Evolutionary conservation across 257 asterid species (phyloP).

Genomic region (Thymus quinquecostatus): DNA sequence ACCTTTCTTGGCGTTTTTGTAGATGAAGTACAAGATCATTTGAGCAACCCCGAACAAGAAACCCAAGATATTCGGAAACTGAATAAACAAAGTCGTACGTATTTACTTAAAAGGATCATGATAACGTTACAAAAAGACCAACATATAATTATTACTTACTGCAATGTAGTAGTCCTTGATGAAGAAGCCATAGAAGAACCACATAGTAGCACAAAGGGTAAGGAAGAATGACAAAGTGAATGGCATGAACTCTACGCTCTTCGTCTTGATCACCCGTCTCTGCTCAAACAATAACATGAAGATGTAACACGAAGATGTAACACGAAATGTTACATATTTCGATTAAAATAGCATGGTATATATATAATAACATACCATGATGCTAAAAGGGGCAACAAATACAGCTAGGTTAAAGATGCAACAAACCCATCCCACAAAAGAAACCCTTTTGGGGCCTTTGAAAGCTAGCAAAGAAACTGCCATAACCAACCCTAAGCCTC

Average conservation of each 20-base stretch:
- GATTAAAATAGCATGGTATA: too few relatives aligned
- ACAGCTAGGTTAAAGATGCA: constrained; percentile 63
- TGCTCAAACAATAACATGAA: constrained; percentile 17
- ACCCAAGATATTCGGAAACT: constrained; percentile 73
- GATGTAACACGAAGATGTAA: neutral
- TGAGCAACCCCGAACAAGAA: constrained; percentile 65
- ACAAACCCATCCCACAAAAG: constrained; percentile 71
- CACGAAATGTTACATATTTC: too few relatives aligned
- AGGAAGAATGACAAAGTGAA: constrained; percentile 63
- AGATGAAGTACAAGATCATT: constrained; percentile 57
- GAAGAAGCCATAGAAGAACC: constrained; percentile 81
- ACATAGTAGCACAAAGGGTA: constrained; percentile 59
- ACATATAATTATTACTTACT: constrained; percentile 39
- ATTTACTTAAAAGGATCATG: too few relatives aligned
- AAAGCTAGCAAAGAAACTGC: constrained; percentile 38
- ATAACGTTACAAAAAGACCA: neutral
- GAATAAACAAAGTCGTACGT: constrained; percentile 5
- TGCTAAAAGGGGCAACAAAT: constrained; percentile 73
- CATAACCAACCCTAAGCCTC: constrained; percentile 50
- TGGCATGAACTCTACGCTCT: constrained; percentile 78
- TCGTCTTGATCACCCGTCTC: constrained; percentile 64
- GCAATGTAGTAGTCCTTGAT: constrained; percentile 64
- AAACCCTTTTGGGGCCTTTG: constrained; percentile 47
- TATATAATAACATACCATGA: constrained; percentile 51
- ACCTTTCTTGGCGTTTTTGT: constrained; percentile 51